phyloP scores from a whole-genome alignment of 768 basidiomycete genomes.

The Lactifluus echinatus region DNA sequence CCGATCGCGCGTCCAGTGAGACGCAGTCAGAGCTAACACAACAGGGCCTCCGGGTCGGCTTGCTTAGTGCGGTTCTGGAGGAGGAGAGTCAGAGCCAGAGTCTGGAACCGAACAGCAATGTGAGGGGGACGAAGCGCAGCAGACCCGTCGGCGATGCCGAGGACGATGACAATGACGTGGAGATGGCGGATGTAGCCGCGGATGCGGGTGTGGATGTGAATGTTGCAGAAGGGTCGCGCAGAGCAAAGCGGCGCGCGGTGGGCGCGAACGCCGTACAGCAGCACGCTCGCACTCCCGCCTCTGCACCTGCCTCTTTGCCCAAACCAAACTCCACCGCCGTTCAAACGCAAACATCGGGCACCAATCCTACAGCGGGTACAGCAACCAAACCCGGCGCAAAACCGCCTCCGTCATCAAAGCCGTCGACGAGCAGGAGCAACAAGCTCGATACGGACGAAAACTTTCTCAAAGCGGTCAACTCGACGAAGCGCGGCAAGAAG shows the following conservation, averaged over 20 bases:
- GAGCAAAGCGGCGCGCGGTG: constrained; percentile 9
- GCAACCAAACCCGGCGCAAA: background rate
- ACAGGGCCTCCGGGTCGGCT: background rate
- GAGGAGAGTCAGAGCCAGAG: constrained; percentile 6
- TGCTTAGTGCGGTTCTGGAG: constrained; percentile 5
- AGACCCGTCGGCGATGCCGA: background rate
- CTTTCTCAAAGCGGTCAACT: constrained; percentile 63
- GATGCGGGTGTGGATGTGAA: background rate
- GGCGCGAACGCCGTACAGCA: background rate
- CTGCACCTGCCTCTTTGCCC: too few relatives aligned
- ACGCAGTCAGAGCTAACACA: background rate
- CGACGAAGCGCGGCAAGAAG: constrained; percentile 58
- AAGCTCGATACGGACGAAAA: constrained; percentile 48
- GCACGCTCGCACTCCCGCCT: background rate
- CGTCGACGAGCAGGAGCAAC: too few relatives aligned
- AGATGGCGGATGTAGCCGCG: background rate
- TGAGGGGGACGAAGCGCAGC: constrained; percentile 10
- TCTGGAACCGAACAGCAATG: background rate
- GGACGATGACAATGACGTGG: background rate
- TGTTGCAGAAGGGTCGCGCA: background rate
- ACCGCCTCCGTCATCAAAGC: too few relatives aligned
- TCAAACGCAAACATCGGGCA: background rate
- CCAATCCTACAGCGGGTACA: background rate
- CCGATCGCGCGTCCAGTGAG: constrained; percentile 9
- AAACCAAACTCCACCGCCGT: background rate